phyloP scores from a whole-genome alignment of 2,329 filamentous ascomycete species.

The Cladosporium sphaerospermum region DNA sequence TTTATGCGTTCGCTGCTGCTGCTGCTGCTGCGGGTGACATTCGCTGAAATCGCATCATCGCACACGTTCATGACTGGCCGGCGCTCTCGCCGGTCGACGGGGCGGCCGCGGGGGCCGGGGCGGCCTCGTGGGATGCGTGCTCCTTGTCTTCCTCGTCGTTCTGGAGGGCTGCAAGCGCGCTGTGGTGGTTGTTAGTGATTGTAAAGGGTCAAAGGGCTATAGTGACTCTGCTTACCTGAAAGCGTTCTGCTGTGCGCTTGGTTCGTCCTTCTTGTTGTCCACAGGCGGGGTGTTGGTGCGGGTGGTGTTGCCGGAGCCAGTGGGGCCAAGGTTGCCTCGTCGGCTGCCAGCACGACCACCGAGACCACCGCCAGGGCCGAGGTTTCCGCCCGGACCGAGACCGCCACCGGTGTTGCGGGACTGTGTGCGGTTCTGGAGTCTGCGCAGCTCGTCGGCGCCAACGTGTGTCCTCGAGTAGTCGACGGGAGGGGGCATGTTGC shows the following conservation, averaged over 20 bases:
- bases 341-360: conserved; percentile 87
- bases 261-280: conserved; percentile 55
- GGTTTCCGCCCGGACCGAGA: conserved; percentile 44
- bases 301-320: conserved; percentile 70
- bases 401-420: conserved; percentile 56
- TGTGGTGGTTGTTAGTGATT: conserved; percentile 29
- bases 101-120: conserved; percentile 5
- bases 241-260: conserved; percentile 70
- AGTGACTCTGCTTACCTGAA: conserved; percentile 68
- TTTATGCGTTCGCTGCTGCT: background rate
- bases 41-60: conserved; percentile 1
- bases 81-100: conserved; percentile 5
- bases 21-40: background rate
- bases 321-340: conserved; percentile 27
- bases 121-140: conserved; percentile 4
- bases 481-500: conserved; percentile 57
- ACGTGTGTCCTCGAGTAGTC: conserved; percentile 73
- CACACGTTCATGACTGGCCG: conserved; percentile 11
- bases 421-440: conserved; percentile 63
- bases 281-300: conserved; percentile 81
- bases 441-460: conserved; percentile 83
- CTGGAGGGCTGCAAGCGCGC: conserved; percentile 50
- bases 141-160: conserved; percentile 56
- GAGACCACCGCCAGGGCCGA: conserved; percentile 75
- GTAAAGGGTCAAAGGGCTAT: background rate